Evolutionary conservation across 1,139 yeast species (phyloP), one percentile per base, ranked within the genome.

Genomic region (Hansenula sp.): DNA sequence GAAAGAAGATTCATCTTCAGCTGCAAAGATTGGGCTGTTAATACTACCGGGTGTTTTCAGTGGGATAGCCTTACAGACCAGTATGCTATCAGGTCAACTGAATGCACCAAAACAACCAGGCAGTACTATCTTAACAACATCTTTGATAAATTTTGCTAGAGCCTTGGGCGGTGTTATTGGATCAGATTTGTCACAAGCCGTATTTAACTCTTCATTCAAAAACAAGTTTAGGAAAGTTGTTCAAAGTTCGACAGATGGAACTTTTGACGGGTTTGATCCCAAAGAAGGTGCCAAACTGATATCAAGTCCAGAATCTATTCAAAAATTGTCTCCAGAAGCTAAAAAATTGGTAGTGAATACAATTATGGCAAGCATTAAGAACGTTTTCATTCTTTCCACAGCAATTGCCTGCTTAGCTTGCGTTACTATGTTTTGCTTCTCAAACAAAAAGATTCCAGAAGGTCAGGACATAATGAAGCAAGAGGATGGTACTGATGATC

Each of bases 41-140:
- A 73, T 82, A 24, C 52, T 78, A 10, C 66, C 70, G 5, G 88
- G 87, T 43, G 58, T 77, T 27, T 72, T 80, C 0, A 64, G 72
- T 39, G 88, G 88, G 1, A 54, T 76, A 18, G 68, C 68, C 43
- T 69, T 79, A 52, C 88, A 81, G 59, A 65, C 78, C 31, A 60
- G 77, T 1, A 53, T 76, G 38, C 55, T 82, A 15, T 62, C 78
- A 17, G 70, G 75, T 6, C 88, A 82, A 56, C 55, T 80, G 24
- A 63, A 67, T 36, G 78, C 82, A 1, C 84, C 84, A 1, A 69
- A 67, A 18, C 54, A 67, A 35, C 68, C 70, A 4, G 83, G 83
- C 3, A 71, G 79, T 0, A 63, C 74, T 38, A 72, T 79, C 42
- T 54, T 75, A 48, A 68, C 74, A 3, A 76, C 81, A 1, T 61